Base-by-base conservation (phyloP, 1,139 yeast species). In the Suhomyces atakaporum region DNA sequence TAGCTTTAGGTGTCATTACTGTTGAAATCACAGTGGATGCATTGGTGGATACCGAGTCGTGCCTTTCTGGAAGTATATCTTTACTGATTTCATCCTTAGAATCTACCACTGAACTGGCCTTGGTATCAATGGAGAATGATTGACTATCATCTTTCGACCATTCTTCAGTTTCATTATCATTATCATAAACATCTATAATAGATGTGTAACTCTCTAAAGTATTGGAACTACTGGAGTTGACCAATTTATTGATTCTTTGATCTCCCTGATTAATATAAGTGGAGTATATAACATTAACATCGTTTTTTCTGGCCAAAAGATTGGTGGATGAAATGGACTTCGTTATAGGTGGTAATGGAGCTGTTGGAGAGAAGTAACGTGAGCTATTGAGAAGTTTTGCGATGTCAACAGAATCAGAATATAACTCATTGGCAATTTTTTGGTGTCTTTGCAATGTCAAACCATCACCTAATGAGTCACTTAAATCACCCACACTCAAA, bases 341-440 rank as follows among this genome's bases (percentile, higher is more conserved):
- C 31, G 33, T 24, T 16, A 35, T 27, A 12, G 54, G 56, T 12
- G 66, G 66, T 36, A 63, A 49, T 12, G 66, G 66, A 6, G 60
- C 59, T 0, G 66, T 60, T 2, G 66, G 53, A 0, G 61, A 56
- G 34, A 48, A 58, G 33, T 26, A 38, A 7, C 38, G 31, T 22
- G 49, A 47, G 29, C 46, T 35, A 27, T 46, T 36, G 27, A 40
- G 36, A 25, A 48, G 39, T 19, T 51, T 44, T 6, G 39, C 29
- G 26, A 63, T 49, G 42, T 58, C 56, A 9, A 55, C 44, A 1
- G 67, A 60, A 7, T 52, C 50, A 2, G 60, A 53, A 29, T 42
- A 43, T 25, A 65, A 44, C 21, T 43, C 35, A 10, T 56, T 47
- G 29, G 58, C 53, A 19, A 65, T 53, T 14, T 47, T 50, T 15